Evolutionary conservation across 768 basidiomycete species (phyloP).

Genomic region (Pluteus cervinus): DNA sequence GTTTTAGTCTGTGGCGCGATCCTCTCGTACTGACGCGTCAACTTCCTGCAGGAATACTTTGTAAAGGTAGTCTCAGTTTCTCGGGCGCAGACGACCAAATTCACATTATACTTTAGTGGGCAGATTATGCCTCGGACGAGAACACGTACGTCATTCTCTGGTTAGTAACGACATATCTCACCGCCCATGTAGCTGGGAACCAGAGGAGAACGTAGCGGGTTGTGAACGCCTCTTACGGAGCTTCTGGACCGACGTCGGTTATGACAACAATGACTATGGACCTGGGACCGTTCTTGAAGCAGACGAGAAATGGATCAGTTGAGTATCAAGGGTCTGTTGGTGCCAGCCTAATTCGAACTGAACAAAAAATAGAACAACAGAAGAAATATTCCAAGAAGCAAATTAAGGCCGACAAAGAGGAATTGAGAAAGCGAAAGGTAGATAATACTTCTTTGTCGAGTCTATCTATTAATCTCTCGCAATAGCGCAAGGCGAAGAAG

Average conservation of each 20-base stretch:
- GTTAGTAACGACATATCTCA: slow-evolving; percentile 1
- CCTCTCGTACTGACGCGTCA: slow-evolving; percentile 2
- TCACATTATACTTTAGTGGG: slow-evolving; percentile 45
- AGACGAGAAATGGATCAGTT: slow-evolving; percentile 53
- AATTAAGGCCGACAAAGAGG: slow-evolving; percentile 16
- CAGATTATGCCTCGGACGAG: slow-evolving; percentile 46
- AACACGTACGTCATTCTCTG: slow-evolving; percentile 40
- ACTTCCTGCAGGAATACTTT: slow-evolving; percentile 42
- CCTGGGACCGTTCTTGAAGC: slow-evolving; percentile 41
- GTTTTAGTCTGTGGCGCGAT: slow-evolving; percentile 12
- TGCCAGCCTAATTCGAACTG: background rate
- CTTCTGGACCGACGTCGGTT: slow-evolving; percentile 60
- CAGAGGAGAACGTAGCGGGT: slow-evolving; percentile 46
- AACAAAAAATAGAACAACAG: slow-evolving; percentile 28
- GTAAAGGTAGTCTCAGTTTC: slow-evolving; percentile 52
- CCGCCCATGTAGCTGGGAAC: slow-evolving; percentile 58
- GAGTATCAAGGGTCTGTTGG: slow-evolving; percentile 11
- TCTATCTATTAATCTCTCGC: too few species aligned
- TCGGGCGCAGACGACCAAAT: slow-evolving; percentile 1
- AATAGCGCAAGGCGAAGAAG: too few species aligned
- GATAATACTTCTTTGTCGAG: too few species aligned
- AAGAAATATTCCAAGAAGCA: slow-evolving; percentile 29
- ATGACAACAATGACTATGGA: slow-evolving; percentile 48
- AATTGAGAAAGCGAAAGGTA: slow-evolving; percentile 13
- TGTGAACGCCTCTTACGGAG: slow-evolving; percentile 56